Base-by-base conservation (phyloP, 2,329 filamentous ascomycete species). In the Colletotrichum sp. region DNA sequence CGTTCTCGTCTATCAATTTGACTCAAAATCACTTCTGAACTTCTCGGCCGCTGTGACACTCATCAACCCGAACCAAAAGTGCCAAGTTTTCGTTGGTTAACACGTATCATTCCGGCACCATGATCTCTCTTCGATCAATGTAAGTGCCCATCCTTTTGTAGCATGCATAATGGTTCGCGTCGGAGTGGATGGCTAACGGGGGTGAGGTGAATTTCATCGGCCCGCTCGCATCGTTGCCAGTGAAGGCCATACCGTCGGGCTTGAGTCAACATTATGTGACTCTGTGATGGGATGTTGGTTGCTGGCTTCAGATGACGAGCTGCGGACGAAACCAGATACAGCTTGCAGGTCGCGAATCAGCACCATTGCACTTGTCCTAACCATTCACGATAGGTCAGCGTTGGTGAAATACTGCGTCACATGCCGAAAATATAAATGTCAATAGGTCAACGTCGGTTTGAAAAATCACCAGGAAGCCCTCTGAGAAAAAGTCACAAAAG, bases 1-100 rank as follows among this genome's bases (percentile, higher is more conserved):
- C 63, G 26, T 69, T 72, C 68, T 76, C 59, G 52, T 72, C 68
- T 57, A 59, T 60, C 32, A 76, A 68, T 71, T 75, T 76, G 68
- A 76, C 69, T 71, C 59, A 36, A 76, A 18, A 60, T 36, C 63
- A 30, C 18, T 44, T 18, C 36, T 28, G 15, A 18, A 30, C 9
- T 32, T 16, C 39, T 62, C 28, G 16, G 13, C 21, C 16, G 13
- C 30, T 44, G 39, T 60, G 26, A 52, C n/a, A 32, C 8, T 39
- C 28, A 44, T 52, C n/a, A n/a, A 52, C 15, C 44, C 26, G 16
- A 32, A 49, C 39, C 21, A 52, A 52, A 24, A 49, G 39, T 49
- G 39, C 18, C 15, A 66, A 4, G 30, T 30, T n/a, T 30, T 18
- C 16, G 24, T 28, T 30, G 24, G 55, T 2, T 52, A 52, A 6